A percentile compares a stretch with the other conserved stretches of the same genome.
Conservation (phyloP, 768 basidiomycete species). For the Coprinopsis strossmayeri region DNA sequence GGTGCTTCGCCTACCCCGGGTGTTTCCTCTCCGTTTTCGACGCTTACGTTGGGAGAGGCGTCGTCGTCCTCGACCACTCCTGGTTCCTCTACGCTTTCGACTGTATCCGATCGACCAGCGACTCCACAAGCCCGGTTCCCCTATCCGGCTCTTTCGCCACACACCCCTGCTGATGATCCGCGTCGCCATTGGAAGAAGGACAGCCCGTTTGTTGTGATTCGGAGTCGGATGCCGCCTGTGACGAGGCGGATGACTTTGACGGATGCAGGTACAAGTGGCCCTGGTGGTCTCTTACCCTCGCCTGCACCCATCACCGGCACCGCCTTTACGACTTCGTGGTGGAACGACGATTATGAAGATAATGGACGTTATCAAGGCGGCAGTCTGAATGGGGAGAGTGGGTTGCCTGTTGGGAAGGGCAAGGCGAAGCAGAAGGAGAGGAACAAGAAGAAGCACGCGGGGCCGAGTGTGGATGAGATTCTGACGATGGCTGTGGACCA, state of each 20-base stretch:
- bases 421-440: background rate
- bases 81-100: background rate
- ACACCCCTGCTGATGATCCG: background rate
- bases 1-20: background rate
- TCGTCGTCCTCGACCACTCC: background rate
- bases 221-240: conserved; percentile 12
- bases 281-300: no score
- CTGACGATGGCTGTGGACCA: conserved; percentile 62
- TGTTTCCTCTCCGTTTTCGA: background rate
- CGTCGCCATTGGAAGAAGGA: conserved; percentile 8
- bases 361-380: background rate
- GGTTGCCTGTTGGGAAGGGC: no score
- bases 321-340: background rate
- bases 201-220: conserved; percentile 13
- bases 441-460: conserved; percentile 23
- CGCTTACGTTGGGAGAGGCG: background rate
- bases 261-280: no score
- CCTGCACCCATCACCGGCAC: no score
- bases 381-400: no score
- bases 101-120: background rate
- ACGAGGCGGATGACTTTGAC: conserved; percentile 13
- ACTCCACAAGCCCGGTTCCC: background rate
- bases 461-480: conserved; percentile 47
- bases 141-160: background rate
- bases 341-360: background rate